Conservation (phyloP, 2,329 filamentous ascomycete species). For the Trichophyton benhamiae region DNA sequence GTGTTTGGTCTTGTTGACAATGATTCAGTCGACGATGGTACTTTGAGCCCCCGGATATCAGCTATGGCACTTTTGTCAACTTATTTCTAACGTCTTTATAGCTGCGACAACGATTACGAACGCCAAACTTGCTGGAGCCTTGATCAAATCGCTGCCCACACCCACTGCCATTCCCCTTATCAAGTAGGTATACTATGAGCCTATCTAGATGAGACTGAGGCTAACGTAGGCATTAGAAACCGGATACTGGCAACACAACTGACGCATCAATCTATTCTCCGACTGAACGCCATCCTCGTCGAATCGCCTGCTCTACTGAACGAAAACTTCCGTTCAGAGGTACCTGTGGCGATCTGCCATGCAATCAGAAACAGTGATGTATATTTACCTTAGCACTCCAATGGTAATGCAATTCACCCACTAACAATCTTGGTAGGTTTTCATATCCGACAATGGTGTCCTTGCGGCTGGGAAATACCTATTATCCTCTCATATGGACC, state of each 20-base stretch:
- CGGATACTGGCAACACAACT: slow-evolving; percentile 68
- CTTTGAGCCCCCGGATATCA: slow-evolving; percentile 24
- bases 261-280: slow-evolving; percentile 66
- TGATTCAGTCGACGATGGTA: slow-evolving; percentile 62
- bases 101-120: slow-evolving; percentile 75
- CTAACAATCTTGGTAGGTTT: slow-evolving; percentile 42
- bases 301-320: slow-evolving; percentile 64
- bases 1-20: slow-evolving; percentile 81
- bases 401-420: background rate
- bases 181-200: slow-evolving; percentile 32
- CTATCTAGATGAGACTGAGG: background rate
- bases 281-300: slow-evolving; percentile 75
- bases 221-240: slow-evolving; percentile 44
- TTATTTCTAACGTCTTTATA: slow-evolving; percentile 15
- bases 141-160: slow-evolving; percentile 71
- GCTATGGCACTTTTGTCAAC: background rate
- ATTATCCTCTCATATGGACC: slow-evolving; percentile 47
- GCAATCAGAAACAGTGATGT: slow-evolving; percentile 68
- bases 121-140: slow-evolving; percentile 74
- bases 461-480: slow-evolving; percentile 86
- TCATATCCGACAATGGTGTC: slow-evolving; percentile 76
- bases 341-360: slow-evolving; percentile 63
- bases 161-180: slow-evolving; percentile 53
- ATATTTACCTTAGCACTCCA: slow-evolving; percentile 29
- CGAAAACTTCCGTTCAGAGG: slow-evolving; percentile 57